A percentile compares a stretch with the other conserved stretches of the same genome.
These are phyloP conservation scores for Thalassia testudinum DNA, from an alignment of 116 monocot species.

Conservation along the genomic window DNA sequence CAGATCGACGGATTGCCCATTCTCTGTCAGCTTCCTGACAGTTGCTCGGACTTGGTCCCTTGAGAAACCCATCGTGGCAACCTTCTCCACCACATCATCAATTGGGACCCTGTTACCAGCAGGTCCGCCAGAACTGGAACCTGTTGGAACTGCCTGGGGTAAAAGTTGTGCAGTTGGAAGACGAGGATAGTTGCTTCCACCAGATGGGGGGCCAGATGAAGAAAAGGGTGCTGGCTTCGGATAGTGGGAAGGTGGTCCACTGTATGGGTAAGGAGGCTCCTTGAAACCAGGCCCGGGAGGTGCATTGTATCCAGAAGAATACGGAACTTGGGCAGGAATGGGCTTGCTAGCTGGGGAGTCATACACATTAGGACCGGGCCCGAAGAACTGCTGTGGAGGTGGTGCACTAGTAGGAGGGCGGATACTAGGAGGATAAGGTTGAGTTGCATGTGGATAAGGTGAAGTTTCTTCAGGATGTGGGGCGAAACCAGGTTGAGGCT, in stretches of 20 bases:
- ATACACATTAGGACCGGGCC: conserved; percentile 18
- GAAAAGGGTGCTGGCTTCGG: conserved; percentile 40
- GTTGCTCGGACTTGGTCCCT: conserved; percentile 83
- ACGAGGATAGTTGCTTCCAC: conserved; percentile 27
- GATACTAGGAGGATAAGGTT: conserved; percentile 32
- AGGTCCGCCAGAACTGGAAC: conserved; percentile 5
- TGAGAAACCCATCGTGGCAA: conserved; percentile 85
- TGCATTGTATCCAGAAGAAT: conserved; percentile 26
- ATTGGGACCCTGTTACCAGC: conserved; percentile 37
- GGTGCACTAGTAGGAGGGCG: conserved; percentile 19
- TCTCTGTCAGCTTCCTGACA: conserved; percentile 80
- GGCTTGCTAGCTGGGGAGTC: conserved; percentile 29
- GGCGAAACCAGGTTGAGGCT: conserved; percentile 13
- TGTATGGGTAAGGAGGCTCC: conserved; percentile 33
- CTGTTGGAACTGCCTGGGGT: conserved; percentile 40
- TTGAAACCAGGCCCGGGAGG: conserved; percentile 18
- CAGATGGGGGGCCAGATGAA: conserved; percentile 14
- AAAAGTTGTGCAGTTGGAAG: conserved; percentile 74
- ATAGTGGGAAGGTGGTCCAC: conserved; percentile 51
- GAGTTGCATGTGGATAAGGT: conserved; percentile 38
- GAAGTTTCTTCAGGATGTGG: conserved; percentile 30
- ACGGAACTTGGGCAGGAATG: conserved; percentile 10
- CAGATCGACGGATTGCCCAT: conserved; percentile 88
- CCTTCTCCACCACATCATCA: conserved; percentile 94
- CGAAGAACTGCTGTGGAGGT: conserved; percentile 32